phyloP scores from a whole-genome alignment of 2,329 filamentous ascomycete species.

The Cyanodermella asteris region DNA sequence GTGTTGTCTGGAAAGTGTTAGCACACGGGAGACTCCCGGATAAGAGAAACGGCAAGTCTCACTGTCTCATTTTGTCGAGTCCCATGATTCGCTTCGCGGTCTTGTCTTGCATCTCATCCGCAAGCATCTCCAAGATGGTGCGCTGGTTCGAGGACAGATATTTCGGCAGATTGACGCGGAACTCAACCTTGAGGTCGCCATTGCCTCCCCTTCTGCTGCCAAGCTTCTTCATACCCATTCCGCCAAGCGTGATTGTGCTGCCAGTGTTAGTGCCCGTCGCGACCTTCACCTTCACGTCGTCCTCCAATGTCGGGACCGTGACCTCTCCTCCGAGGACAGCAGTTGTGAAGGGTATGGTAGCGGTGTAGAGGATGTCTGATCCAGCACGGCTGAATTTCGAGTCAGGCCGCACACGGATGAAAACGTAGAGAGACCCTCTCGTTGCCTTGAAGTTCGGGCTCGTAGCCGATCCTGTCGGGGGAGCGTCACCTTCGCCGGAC shows the following conservation, averaged over 20 bases:
- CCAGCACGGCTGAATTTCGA: constrained; percentile 73
- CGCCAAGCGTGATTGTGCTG: constrained; percentile 68
- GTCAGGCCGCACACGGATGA: constrained; percentile 74
- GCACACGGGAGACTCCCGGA: too few species aligned
- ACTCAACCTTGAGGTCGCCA: constrained; percentile 82
- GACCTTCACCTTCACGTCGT: constrained; percentile 75
- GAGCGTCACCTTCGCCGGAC: constrained; percentile 68
- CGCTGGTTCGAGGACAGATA: constrained; percentile 80
- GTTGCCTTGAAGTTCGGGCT: constrained; percentile 42
- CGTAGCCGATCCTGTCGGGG: constrained; percentile 48
- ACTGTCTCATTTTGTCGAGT: constrained; percentile 36
- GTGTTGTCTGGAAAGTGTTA: constrained; percentile 1
- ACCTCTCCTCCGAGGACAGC: constrained; percentile 82
- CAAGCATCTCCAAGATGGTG: constrained; percentile 83
- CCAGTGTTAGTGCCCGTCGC: constrained; percentile 80
- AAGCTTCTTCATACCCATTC: constrained; percentile 87
- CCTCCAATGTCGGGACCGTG: constrained; percentile 71
- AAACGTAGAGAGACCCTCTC: constrained; percentile 75
- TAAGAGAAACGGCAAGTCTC: too few species aligned
- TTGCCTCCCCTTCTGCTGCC: constrained; percentile 40
- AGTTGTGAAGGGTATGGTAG: constrained; percentile 76
- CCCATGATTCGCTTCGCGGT: constrained; percentile 87
- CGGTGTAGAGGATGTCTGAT: constrained; percentile 81
- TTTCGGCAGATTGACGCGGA: constrained; percentile 88
- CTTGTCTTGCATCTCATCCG: constrained; percentile 88